phyloP scores from a whole-genome alignment of 2,329 filamentous ascomycete genomes.

The Bipolaris zeicola region DNA sequence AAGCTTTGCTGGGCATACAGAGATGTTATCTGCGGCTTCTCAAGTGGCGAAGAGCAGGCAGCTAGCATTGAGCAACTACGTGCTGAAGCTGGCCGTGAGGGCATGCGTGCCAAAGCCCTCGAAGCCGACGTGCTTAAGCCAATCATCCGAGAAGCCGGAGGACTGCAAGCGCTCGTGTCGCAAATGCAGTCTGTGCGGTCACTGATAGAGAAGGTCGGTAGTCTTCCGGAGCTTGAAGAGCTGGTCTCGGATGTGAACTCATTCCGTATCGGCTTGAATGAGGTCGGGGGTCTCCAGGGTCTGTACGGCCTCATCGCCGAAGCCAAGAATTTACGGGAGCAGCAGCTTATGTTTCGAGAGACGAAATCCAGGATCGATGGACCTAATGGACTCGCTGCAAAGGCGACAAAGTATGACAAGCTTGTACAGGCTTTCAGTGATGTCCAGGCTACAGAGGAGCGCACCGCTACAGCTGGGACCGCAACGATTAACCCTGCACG shows the following conservation, averaged over 20 bases:
- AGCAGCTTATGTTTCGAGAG: conserved; percentile 9
- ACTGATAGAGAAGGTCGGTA: conserved; percentile 18
- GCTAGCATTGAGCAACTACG: conserved; percentile 21
- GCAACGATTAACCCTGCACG: conserved; percentile 22
- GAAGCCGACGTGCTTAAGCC: conserved; percentile 22
- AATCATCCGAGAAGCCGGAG: conserved; percentile 21
- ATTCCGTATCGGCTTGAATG: conserved; percentile 16
- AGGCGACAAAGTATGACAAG: conserved; percentile 21
- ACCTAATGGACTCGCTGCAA: conserved; percentile 2
- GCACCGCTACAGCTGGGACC: neutral
- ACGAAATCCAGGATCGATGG: conserved; percentile 5
- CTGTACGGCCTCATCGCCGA: conserved; percentile 15
- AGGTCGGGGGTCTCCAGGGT: conserved; percentile 14
- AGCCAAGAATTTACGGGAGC: conserved; percentile 5
- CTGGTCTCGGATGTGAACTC: conserved; percentile 14
- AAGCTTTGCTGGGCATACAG: conserved; percentile 17
- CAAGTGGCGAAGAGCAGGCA: neutral
- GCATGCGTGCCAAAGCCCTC: conserved; percentile 24
- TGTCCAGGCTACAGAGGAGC: neutral
- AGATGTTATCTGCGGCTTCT: conserved; percentile 17
- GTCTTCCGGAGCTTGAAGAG: conserved; percentile 17
- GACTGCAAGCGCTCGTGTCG: conserved; percentile 17
- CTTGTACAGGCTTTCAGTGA: conserved; percentile 15
- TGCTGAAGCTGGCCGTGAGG: conserved; percentile 19
- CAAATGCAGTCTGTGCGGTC: conserved; percentile 6